These are phyloP conservation scores for Candida buenavistaensis DNA, from an alignment of 1,139 yeast species.

Conservation along the genomic window DNA sequence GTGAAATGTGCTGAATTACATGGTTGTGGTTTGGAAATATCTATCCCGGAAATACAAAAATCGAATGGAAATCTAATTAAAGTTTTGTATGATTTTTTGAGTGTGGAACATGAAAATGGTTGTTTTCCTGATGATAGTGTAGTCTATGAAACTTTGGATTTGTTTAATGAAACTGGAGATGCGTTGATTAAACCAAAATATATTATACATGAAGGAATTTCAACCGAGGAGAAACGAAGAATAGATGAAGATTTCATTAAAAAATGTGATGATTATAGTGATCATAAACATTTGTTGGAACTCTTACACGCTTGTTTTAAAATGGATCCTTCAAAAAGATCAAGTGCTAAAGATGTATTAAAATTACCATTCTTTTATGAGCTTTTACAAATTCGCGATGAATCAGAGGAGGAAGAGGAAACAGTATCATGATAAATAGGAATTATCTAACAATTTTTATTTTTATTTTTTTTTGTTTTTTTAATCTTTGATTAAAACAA, in stretches of 20 bases:
- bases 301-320: conserved; percentile 54
- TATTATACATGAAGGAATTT: conserved; percentile 7
- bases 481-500: too few species aligned
- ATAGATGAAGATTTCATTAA: conserved; percentile 17
- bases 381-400: conserved; percentile 22
- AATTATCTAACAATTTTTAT: too few species aligned
- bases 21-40: conserved; percentile 84
- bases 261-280: conserved; percentile 30
- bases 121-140: conserved; percentile 43
- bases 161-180: conserved; percentile 28
- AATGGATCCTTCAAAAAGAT: conserved; percentile 56
- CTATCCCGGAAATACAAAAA: conserved; percentile 22
- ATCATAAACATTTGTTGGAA: conserved; percentile 50
- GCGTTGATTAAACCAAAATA: conserved; percentile 25
- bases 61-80: conserved; percentile 33
- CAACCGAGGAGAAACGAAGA: conserved; percentile 8
- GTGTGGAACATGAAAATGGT: conserved; percentile 32
- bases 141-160: conserved; percentile 36
- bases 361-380: conserved; percentile 55
- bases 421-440: too few species aligned
- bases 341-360: conserved; percentile 57
- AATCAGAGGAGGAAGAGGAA: too few species aligned
- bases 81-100: conserved; percentile 31
- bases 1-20: conserved; percentile 79
- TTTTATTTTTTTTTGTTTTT: too few species aligned